Conservation (phyloP, 129 eudicot genomes). For the Tanacetum coccineum region DNA sequence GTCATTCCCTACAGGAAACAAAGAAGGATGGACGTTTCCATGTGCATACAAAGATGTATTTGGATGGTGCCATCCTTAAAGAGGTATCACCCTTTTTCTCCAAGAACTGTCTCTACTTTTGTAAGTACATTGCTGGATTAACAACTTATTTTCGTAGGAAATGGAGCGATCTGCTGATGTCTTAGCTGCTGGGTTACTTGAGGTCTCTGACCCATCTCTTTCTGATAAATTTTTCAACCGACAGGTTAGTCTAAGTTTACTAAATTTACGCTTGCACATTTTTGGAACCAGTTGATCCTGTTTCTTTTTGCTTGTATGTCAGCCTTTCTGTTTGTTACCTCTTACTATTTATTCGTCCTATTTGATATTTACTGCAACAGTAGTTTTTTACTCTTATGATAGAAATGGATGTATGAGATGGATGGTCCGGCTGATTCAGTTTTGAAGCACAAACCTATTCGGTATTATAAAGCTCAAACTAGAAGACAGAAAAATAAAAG, state of each 20-base stretch:
- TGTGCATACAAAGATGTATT: constrained; percentile 91
- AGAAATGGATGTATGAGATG: constrained; percentile 49
- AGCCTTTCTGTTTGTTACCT: constrained; percentile 15
- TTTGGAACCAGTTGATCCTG: constrained; percentile 3
- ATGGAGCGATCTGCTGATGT: constrained; percentile 99
- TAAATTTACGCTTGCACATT: background rate
- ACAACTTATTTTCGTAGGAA: constrained; percentile 52
- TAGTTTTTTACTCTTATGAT: background rate
- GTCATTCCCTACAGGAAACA: constrained; percentile 96
- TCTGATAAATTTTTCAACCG: constrained; percentile 20
- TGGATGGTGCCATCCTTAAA: constrained; percentile 96
- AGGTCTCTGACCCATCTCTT: constrained; percentile 90
- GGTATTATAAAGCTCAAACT: constrained; percentile 51
- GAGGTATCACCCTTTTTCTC: constrained; percentile 41
- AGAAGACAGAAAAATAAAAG: constrained; percentile 46
- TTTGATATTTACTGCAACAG: background rate
- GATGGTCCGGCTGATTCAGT: constrained; percentile 68
- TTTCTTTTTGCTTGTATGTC: constrained; percentile 13
- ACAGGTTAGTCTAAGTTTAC: background rate
- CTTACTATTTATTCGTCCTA: constrained; percentile 6
- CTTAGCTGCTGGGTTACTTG: constrained; percentile 96
- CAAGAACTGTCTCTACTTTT: background rate
- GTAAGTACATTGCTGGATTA: background rate
- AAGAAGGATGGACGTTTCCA: constrained; percentile 97
- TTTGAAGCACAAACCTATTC: constrained; percentile 83